Evolutionary conservation across 2,329 filamentous ascomycete species (phyloP), one percentile per base, ranked within the genome.

Genomic region (Aspergillus fructus): DNA sequence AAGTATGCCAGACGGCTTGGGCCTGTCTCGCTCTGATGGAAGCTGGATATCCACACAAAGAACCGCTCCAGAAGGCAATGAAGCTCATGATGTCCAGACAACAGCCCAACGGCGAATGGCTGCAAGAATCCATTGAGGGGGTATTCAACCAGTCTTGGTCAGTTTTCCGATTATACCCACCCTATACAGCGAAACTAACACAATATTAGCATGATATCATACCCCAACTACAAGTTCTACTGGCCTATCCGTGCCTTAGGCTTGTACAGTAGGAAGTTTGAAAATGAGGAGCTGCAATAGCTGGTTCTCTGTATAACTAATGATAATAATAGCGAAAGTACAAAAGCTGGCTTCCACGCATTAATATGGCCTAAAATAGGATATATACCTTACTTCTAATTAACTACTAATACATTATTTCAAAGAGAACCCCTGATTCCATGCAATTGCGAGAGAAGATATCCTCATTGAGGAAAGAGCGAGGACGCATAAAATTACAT

Each of bases 121-220:
- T 90, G 64, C 93, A 97, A 72, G 94, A 97, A 75, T 88, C 89
- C 1, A 97, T 99, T 66, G 94, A 99, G 74, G 94, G 94, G 2
- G 94, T 99, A 11, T 99, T 99, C 78, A 99, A 99, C 78, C 96
- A 97, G 80, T 94, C 88, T 68, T 97, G 93, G 85, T 88, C 73
- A 78, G 84, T 83, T 33, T 5, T 11, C 49, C n/a, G 2, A n/a
- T 55, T n/a, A n/a, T 5, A 37, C 4, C 42, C n/a, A 23, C 11
- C 46, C 15, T 27, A 53, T 33, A 5, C 56, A 56, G 62, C 43
- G 66, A 55, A 39, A 34, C 67, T 72, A 59, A 69, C 58, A 30
- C 49, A 30, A 23, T 47, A 56, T 59, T 67, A 88, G 86, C 81
- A 97, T 97, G 91, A 99, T 99, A 64, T 94, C 91, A 0, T 99